Evolutionary conservation across 2,329 filamentous ascomycete species (phyloP), one percentile per base, ranked within the genome.

Genomic region (Didymella lethalis): DNA sequence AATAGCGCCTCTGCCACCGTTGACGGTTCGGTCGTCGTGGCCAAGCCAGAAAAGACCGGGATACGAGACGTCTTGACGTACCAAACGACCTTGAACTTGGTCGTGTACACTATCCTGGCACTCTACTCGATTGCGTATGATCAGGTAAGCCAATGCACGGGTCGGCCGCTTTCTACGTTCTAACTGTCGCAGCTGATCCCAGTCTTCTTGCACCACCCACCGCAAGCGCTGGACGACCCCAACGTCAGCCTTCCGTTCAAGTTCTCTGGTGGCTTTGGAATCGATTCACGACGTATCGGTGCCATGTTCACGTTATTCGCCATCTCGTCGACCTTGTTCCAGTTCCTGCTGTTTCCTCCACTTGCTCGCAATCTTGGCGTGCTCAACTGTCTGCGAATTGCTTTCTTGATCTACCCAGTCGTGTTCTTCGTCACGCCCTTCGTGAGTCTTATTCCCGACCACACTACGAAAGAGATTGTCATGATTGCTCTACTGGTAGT

Each of bases 121-220:
- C 84, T 96, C 48, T 93, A 97, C 76, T 88, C 87, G 0, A 87
- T 96, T 38, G 88, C 92, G 0, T 97, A 88, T 72, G 94, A 98
- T 76, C 93, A 96, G 64, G 75, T 75, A 64, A 23, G 64, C 38
- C 10, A 14, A 11, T 36, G 41, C 20, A 12, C 34, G 2, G 18
- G 31, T 16, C 14, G 4, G 26, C 4, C 4, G 16, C 7, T 18
- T 18, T 31, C 10, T 11, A 16, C 23, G 1, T 25, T 48, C 64
- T 71, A 26, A 71, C 49, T 2, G 2, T 16, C 20, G 11, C 29
- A 78, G 72, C 83, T 94, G 2, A 85, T 98, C 1, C 91, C 93
- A 3, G 92, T 97, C 0, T 96, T 96, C 75, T 85, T 97, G 70
- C 91, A 96, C 77, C 90, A 92, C 64, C 89, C 90, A 0, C 77